Evolutionary conservation across 2,329 filamentous ascomycete genomes (phyloP).

Genomic region (Pestalotiopsis fici): DNA sequence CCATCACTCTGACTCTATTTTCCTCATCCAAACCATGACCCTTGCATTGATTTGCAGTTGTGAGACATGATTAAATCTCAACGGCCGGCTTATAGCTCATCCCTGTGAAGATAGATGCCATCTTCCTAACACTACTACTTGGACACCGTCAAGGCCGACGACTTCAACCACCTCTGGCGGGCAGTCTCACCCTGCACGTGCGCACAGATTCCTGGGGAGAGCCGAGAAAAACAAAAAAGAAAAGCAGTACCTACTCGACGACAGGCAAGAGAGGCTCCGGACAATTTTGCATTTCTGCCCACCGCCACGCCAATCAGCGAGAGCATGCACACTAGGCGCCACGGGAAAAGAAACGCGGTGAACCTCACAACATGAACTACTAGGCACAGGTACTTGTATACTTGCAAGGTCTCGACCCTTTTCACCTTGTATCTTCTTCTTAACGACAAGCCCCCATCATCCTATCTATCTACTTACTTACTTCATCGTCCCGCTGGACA

Average conservation of each 20-base stretch:
- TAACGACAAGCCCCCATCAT: conserved; percentile 21
- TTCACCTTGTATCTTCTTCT: conserved; percentile 18
- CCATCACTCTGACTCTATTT: not conserved
- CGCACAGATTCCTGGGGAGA: conserved; percentile 14
- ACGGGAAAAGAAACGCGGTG: conserved; percentile 2
- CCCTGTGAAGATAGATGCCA: not conserved
- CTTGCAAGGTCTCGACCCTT: conserved; percentile 26
- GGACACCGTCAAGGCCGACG: not conserved
- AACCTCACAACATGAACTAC: conserved; percentile 1
- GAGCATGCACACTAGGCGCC: not conserved
- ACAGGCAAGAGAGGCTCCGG: conserved; percentile 9
- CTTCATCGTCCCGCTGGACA: conserved; percentile 21
- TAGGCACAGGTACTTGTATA: conserved; percentile 25
- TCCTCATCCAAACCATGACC: not conserved
- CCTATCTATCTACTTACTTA: not conserved
- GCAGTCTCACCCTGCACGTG: conserved; percentile 22
- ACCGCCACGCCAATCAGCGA: conserved; percentile 4
- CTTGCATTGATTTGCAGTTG: conserved; percentile 7
- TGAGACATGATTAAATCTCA: conserved; percentile 9
- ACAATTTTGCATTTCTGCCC: conserved; percentile 5
- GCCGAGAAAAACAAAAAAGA: conserved; percentile 10
- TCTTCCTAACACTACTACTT: not conserved
- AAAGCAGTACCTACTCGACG: not conserved
- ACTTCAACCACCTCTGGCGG: conserved; percentile 11
- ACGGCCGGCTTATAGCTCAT: conserved; percentile 8